These are phyloP conservation scores for Leucaena leucocephala DNA, from an alignment of 306 rosid species.

Conservation along the genomic window DNA sequence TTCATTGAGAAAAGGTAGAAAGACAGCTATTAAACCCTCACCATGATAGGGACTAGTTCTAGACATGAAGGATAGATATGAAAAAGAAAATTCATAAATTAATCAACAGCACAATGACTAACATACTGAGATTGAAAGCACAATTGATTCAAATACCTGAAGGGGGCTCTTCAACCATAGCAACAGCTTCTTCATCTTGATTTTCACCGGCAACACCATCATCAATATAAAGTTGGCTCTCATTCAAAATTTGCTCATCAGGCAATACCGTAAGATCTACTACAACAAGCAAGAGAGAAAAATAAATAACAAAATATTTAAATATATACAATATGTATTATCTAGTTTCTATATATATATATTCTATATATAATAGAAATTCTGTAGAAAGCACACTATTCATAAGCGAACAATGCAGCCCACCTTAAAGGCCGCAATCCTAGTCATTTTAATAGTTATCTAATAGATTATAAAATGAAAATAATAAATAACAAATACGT, in stretches of 20 bases:
- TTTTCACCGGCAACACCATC: slow-evolving; percentile 67
- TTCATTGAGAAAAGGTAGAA: slow-evolving; percentile 6
- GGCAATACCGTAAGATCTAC: slow-evolving; percentile 62
- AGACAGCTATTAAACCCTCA: neutral
- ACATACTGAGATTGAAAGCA: slow-evolving; percentile 1
- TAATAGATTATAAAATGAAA: neutral
- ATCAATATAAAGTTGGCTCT: slow-evolving; percentile 81
- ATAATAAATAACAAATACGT: neutral
- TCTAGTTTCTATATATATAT: neutral
- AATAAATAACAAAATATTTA: neutral
- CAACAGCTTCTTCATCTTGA: slow-evolving; percentile 80
- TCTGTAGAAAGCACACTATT: neutral
- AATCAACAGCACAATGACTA: neutral
- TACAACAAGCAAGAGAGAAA: slow-evolving; percentile 47
- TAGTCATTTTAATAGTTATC: neutral
- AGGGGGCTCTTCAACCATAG: slow-evolving; percentile 79
- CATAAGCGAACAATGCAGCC: neutral
- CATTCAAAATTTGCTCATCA: slow-evolving; percentile 76
- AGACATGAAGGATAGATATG: neutral
- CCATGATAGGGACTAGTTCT: neutral
- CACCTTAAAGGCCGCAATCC: neutral
- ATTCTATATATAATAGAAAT: neutral
- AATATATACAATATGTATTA: neutral
- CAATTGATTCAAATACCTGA: slow-evolving; percentile 56
- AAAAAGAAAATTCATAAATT: neutral